A percentile compares a stretch with the other conserved stretches of the same genome.
Evolutionary conservation across 768 basidiomycete species (phyloP).

Genomic region (Boletus reticulatus): DNA sequence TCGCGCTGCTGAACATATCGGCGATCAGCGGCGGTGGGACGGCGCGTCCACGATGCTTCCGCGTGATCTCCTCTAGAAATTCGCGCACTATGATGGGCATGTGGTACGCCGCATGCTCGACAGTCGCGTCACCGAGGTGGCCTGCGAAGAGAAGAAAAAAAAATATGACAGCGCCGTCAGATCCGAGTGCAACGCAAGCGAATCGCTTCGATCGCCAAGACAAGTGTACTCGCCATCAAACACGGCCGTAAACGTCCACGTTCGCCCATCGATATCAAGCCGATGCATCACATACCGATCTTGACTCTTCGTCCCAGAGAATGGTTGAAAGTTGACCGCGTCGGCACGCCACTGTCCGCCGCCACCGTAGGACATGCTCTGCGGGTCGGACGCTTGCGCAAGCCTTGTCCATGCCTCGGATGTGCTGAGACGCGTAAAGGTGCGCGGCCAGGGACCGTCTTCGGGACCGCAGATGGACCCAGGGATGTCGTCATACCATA

Average conservation of each 20-base stretch:
- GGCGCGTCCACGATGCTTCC: constrained; percentile 37
- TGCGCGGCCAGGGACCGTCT: constrained; percentile 63
- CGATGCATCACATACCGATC: constrained; percentile 62
- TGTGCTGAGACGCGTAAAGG: constrained; percentile 50
- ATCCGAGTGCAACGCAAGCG: not conserved
- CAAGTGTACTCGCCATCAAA: constrained; percentile 54
- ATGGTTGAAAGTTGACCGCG: constrained; percentile 68
- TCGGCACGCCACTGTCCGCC: constrained; percentile 46
- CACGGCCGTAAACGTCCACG: constrained; percentile 67
- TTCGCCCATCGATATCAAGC: constrained; percentile 51
- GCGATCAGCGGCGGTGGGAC: constrained; percentile 51
- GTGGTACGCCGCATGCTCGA: constrained; percentile 65
- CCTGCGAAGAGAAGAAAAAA: constrained; percentile 36
- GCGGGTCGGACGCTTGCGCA: constrained; percentile 49
- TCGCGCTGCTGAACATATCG: constrained; percentile 54
- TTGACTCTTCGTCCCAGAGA: constrained; percentile 51
- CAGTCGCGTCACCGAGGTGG: constrained; percentile 67
- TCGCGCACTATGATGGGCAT: constrained; percentile 65
- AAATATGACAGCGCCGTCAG: not conserved
- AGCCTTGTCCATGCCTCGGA: constrained; percentile 55
- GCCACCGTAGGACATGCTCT: constrained; percentile 39
- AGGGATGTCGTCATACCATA: constrained; percentile 59
- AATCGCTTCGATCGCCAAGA: not conserved
- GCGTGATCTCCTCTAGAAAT: constrained; percentile 45
- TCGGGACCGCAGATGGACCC: constrained; percentile 61